Base-by-base conservation (phyloP, 2,329 filamentous ascomycete genomes). In the Neodidymelliopsis sp. region DNA sequence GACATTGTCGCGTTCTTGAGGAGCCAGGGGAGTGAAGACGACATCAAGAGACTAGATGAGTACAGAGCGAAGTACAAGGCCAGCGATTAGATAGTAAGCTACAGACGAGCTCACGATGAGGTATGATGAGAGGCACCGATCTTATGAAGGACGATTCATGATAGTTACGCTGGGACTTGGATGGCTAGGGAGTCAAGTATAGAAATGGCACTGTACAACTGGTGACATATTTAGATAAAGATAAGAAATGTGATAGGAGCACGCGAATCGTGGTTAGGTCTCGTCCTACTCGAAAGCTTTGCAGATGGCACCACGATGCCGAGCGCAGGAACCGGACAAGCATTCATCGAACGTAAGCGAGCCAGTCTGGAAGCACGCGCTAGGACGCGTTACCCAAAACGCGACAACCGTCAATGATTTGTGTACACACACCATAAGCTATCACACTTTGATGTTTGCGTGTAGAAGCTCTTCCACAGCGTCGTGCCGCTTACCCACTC, bases 1-100 rank as follows among this genome's bases (percentile, higher is more conserved):
- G 91, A 97, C 73, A 85, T 97, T 61, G 71, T 79, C 38, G 72
- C 71, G 53, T 78, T 73, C 41, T 60, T 79, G 61, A 73, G 71
- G 66, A 67, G 67, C 24, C 59, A 75, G 57, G 78, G 77, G 1
- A 72, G 72, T 35, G 70, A 73, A 38, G 76, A 77, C 13, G 77
- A 81, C 57, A 59, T 80, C 40, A 72, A 69, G 63, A 65, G 65
- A 39, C 41, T 75, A 42, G 66, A 74, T 43, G 73, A 73, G 55
- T 75, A 75, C 44, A 50, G 72, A 37, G 66, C 57, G 6, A 74
- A 73, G 59, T 75, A 75, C 54, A 68, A 59, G 56, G 72, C 73
- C 13, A 74, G 64, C 48, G 72, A 75, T 42, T 73, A 54, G 40
- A 20, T 11, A n/a, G 11, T 27, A 27, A 12, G 3, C 16, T 12